Evolutionary conservation across 345 rosid genomes (phyloP).

Genomic region (Murraya koenigii): DNA sequence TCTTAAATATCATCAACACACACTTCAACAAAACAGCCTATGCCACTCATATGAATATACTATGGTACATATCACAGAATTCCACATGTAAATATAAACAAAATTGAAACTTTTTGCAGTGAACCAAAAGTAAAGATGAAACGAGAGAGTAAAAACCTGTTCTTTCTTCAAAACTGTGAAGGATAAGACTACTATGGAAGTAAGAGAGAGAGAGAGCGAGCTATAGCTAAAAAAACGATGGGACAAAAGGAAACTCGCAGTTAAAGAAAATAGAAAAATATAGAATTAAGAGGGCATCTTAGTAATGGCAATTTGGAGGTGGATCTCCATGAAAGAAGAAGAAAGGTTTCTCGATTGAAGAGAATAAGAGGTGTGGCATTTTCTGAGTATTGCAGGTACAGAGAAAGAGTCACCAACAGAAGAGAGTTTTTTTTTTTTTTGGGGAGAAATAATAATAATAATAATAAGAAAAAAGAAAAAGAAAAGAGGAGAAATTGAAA

Average conservation of each 20-base stretch:
- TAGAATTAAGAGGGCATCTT: constrained; percentile 12
- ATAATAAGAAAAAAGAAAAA: background rate
- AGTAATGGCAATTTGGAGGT: constrained; percentile 17
- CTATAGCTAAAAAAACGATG: constrained; percentile 10
- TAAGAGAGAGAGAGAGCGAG: background rate
- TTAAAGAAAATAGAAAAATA: constrained; percentile 2
- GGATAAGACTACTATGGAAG: background rate
- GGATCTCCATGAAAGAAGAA: constrained; percentile 43
- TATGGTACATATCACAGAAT: background rate
- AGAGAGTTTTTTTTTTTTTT: too few relatives aligned
- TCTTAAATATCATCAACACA: constrained; percentile 23
- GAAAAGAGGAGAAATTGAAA: background rate
- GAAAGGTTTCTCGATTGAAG: constrained; percentile 42
- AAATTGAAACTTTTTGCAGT: constrained; percentile 17
- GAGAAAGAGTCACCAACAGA: background rate
- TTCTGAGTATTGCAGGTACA: constrained; percentile 42
- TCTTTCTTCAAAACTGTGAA: constrained; percentile 11
- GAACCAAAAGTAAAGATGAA: constrained; percentile 6
- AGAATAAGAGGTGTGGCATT: constrained; percentile 42
- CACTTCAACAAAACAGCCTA: background rate
- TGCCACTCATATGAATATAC: background rate
- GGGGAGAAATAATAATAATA: background rate
- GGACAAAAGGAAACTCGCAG: constrained; percentile 16
- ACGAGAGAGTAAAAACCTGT: constrained; percentile 26
- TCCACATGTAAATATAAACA: constrained; percentile 3